Conservation (phyloP, 805 yeast species). For the Sungouiozyma ichnusensis region DNA sequence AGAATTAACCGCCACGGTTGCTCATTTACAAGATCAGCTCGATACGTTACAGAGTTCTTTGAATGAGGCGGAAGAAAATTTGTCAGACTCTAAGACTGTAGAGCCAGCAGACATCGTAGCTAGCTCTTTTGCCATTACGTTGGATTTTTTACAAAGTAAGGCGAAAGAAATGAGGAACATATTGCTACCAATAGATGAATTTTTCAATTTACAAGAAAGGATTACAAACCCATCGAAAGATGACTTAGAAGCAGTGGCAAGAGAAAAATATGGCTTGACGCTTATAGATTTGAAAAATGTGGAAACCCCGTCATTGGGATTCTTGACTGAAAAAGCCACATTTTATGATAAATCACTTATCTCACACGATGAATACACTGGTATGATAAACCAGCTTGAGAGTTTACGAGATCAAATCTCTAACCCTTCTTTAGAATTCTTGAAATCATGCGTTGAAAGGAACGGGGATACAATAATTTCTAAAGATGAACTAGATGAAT, state of each 20-base stretch:
- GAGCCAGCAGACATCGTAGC: not conserved
- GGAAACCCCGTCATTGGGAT: not conserved
- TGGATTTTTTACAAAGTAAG: not conserved
- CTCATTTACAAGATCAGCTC: constrained; percentile 2
- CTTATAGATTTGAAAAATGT: too few relatives aligned
- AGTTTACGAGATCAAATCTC: constrained; percentile 6
- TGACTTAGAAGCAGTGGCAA: constrained; percentile 2
- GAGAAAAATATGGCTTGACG: constrained; percentile 7
- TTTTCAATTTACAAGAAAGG: constrained; percentile 6
- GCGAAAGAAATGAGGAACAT: not conserved
- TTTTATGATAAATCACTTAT: not conserved
- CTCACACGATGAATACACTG: constrained; percentile 1
- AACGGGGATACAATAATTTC: not conserved
- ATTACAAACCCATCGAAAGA: constrained; percentile 9
- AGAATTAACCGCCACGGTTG: constrained; percentile 11
- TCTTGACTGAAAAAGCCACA: constrained; percentile 1
- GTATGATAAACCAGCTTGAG: not conserved
- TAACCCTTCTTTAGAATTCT: constrained; percentile 7
- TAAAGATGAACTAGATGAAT: constrained; percentile 1
- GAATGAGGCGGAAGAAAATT: not conserved
- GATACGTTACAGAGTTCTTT: not conserved
- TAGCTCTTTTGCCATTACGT: not conserved
- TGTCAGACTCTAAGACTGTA: not conserved
- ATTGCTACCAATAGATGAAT: constrained; percentile 2
- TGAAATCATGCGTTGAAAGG: not conserved